Base-by-base conservation (phyloP, 345 rosid species). In the Eutrema japonicum region DNA sequence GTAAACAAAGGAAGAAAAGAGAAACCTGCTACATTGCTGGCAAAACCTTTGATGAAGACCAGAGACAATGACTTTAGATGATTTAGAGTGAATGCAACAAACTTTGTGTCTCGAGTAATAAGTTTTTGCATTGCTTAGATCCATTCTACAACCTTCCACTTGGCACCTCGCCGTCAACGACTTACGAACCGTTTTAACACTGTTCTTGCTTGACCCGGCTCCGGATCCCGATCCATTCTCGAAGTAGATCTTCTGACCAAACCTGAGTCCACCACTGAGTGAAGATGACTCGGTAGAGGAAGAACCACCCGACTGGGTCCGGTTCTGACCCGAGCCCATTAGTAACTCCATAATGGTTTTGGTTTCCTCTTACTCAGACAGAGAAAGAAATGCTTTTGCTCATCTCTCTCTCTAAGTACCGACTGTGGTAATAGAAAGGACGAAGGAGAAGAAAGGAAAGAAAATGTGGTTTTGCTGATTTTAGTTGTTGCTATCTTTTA, bases 11-110 rank as follows among this genome's bases (percentile, higher is more conserved):
- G 60, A 42, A 69, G n/a, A 53, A 37, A 48, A 11, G 35, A 0
- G 26, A 76, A 68, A 94, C 99, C 97, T 90, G 88, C 99, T 95
- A 64, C 99, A 95, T 85, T 95, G 99, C 55, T 95, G 98, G 77
- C 98, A 93, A 76, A 93, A 93, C 79, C 99, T 85, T 83, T 91
- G 97, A 75, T 81, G 82, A 66, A 92, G 78, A 64, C 96, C 97
- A 68, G 85, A 83, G 78, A 94, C 96, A 77, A 85, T 71, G 76
- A 88, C 99, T 55, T 70, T 81, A 32, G 96, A 77, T 52, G 93
- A 78, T 73, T 94, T 94, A 3, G 98, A 88, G 77, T 94, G 98
- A 85, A 84, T 73, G 27, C 83, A 74, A 77, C 98, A 94, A 37
- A 94, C 97, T 78, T 87, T 94, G 51, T 94, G 98, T 83, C 96